These are phyloP conservation scores for Trichoderma atroviride DNA, from an alignment of 2,329 filamentous ascomycete species.

Conservation along the genomic window DNA sequence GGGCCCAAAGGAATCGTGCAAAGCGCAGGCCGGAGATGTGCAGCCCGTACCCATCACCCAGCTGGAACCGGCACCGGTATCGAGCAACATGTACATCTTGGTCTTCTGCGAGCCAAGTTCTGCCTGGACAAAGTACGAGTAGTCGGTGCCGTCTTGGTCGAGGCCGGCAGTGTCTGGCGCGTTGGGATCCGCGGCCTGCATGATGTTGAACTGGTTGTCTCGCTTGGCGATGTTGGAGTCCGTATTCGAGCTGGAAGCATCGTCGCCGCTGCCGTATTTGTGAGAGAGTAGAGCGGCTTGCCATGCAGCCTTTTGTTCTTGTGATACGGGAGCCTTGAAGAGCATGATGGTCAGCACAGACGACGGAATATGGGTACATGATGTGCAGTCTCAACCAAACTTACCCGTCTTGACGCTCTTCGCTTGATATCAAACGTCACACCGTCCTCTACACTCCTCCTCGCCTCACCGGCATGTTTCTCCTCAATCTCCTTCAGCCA, in stretches of 20 bases:
- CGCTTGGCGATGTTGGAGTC: conserved; percentile 39
- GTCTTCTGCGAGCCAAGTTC: conserved; percentile 58
- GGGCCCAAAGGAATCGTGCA: conserved; percentile 70
- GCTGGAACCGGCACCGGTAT: conserved; percentile 70
- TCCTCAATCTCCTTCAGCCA: conserved; percentile 40
- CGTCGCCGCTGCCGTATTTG: conserved; percentile 25
- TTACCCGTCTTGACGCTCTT: conserved; percentile 33
- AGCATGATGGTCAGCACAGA: conserved; percentile 6
- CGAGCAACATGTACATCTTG: conserved; percentile 63
- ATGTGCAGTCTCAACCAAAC: background rate
- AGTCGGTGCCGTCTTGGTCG: conserved; percentile 66
- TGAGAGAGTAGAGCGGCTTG: conserved; percentile 27
- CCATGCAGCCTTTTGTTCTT: conserved; percentile 43
- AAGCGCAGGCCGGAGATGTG: conserved; percentile 63
- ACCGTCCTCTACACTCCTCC: conserved; percentile 31
- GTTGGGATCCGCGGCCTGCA: conserved; percentile 50
- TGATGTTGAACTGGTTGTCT: conserved; percentile 51
- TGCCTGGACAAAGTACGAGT: conserved; percentile 65
- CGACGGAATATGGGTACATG: background rate
- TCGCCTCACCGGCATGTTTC: conserved; percentile 31
- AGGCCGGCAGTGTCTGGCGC: conserved; percentile 56
- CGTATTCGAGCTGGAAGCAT: background rate
- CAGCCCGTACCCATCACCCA: conserved; percentile 83
- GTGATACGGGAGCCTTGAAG: conserved; percentile 39
- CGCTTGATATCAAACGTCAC: conserved; percentile 49